phyloP scores from a whole-genome alignment of 1,284 basidiomycete genomes.

The Sutorius eximius region DNA sequence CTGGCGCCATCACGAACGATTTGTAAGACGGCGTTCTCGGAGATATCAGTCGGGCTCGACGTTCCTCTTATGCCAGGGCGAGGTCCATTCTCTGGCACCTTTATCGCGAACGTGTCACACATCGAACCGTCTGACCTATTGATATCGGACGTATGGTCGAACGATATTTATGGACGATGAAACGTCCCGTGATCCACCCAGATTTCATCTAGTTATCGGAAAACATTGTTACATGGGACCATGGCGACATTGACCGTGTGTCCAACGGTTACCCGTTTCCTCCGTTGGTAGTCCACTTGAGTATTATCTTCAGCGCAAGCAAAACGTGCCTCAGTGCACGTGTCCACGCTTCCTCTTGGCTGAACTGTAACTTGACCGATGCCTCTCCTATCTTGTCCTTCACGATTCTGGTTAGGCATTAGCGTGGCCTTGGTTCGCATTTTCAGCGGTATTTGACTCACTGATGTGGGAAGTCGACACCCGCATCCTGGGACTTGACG shows the following conservation, averaged over 20 bases:
- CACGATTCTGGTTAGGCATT: constrained; percentile 58
- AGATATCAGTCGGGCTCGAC: background rate
- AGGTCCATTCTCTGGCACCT: background rate
- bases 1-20: background rate
- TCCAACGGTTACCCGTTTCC: constrained; percentile 44
- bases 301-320: constrained; percentile 81
- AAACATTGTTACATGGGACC: background rate
- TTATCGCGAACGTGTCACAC: background rate
- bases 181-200: background rate
- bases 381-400: constrained; percentile 97
- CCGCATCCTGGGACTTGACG: constrained; percentile 70
- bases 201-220: background rate
- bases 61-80: background rate
- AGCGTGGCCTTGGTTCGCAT: constrained; percentile 5
- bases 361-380: constrained; percentile 92
- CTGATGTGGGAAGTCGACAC: constrained; percentile 84
- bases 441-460: constrained; percentile 39
- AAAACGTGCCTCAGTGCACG: constrained; percentile 89
- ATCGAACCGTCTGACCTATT: background rate
- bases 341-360: constrained; percentile 95
- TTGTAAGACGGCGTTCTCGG: background rate
- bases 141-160: too few relatives aligned
- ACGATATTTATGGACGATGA: background rate
- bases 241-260: background rate
- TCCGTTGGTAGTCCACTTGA: constrained; percentile 82